Conservation (phyloP, 495 filamentous ascomycete species). For the Daldinia caldariorum region DNA sequence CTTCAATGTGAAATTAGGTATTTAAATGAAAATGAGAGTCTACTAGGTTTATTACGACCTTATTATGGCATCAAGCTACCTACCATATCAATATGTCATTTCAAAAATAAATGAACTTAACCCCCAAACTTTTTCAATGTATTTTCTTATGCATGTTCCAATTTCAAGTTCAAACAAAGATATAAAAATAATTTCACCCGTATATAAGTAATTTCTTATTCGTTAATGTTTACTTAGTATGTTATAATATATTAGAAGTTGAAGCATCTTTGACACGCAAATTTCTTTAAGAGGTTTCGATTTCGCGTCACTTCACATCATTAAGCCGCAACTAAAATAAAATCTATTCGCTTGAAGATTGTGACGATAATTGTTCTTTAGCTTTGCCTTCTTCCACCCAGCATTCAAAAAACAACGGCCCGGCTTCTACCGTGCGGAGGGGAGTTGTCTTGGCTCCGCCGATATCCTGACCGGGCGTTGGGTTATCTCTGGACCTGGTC, state of each 20-base stretch:
- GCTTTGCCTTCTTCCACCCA: slow-evolving; percentile 70
- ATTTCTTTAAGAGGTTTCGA: no score
- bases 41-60: neutral
- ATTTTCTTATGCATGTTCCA: no score
- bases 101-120: neutral
- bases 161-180: no score
- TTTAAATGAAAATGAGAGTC: slow-evolving; percentile 11
- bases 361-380: slow-evolving; percentile 39
- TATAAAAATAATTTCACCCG: no score
- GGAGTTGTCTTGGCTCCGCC: slow-evolving; percentile 61
- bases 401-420: slow-evolving; percentile 72
- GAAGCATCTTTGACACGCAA: no score
- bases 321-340: neutral
- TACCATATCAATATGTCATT: neutral
- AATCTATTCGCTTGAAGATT: slow-evolving; percentile 23
- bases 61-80: slow-evolving; percentile 3
- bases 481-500: slow-evolving; percentile 50
- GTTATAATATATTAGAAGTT: no score
- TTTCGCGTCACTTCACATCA: neutral
- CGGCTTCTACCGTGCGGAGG: slow-evolving; percentile 68
- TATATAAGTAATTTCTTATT: no score
- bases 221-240: no score
- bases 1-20: neutral
- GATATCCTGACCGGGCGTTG: slow-evolving; percentile 52
- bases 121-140: no score